A percentile compares a stretch with the other conserved stretches of the same genome.
Conservation (phyloP, 2,329 filamentous ascomycete genomes). For the Byssothecium circinans region DNA sequence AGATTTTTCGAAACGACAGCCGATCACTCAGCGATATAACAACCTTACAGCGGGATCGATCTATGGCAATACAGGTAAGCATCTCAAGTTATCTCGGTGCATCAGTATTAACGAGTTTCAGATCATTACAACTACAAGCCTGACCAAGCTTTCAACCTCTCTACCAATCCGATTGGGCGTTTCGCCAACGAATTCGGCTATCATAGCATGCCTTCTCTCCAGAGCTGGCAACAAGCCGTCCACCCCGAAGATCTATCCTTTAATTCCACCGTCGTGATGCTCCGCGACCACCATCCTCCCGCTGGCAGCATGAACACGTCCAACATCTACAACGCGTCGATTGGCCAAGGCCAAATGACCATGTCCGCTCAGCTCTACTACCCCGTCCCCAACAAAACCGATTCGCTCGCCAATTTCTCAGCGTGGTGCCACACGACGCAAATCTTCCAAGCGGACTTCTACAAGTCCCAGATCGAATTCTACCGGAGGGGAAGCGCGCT, state of each 20-base stretch:
- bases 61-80: slow-evolving; percentile 58
- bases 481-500: slow-evolving; percentile 62
- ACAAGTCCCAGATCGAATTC: slow-evolving; percentile 62
- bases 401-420: slow-evolving; percentile 60
- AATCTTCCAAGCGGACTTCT: slow-evolving; percentile 66
- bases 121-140: slow-evolving; percentile 64
- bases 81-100: not conserved
- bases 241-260: slow-evolving; percentile 56
- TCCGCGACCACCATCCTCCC: slow-evolving; percentile 64
- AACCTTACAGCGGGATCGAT: slow-evolving; percentile 56
- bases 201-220: slow-evolving; percentile 63
- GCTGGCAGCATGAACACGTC: slow-evolving; percentile 51
- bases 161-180: slow-evolving; percentile 59
- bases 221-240: slow-evolving; percentile 60
- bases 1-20: slow-evolving; percentile 55
- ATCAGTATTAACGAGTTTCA: not conserved
- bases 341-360: slow-evolving; percentile 62
- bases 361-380: slow-evolving; percentile 59
- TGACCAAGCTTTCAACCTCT: slow-evolving; percentile 56
- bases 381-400: slow-evolving; percentile 56
- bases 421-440: slow-evolving; percentile 65
- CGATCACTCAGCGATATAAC: slow-evolving; percentile 60
- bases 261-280: slow-evolving; percentile 58
- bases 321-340: slow-evolving; percentile 49
- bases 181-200: slow-evolving; percentile 68